phyloP scores from a whole-genome alignment of 2,329 filamentous ascomycete genomes.

The Cladobotryum mycophilum region DNA sequence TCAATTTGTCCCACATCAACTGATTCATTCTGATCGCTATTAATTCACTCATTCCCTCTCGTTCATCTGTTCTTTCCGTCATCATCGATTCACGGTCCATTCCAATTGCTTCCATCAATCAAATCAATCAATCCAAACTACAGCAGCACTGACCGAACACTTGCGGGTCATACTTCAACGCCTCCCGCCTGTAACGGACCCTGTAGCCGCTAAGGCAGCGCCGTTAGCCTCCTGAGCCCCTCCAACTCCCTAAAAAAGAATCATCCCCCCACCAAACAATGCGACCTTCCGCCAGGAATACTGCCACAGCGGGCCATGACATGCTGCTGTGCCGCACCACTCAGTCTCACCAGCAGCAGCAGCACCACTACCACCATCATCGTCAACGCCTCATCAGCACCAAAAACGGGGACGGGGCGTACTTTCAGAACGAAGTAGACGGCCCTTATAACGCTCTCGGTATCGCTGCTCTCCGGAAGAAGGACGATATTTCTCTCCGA shows the following conservation, averaged over 20 bases:
- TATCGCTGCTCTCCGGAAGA: background rate
- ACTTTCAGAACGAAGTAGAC: conserved; percentile 15
- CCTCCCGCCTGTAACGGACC: background rate
- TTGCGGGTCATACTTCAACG: no score
- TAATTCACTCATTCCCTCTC: no score
- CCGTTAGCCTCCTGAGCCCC: background rate
- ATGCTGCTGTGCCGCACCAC: conserved; percentile 2
- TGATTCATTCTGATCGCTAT: no score
- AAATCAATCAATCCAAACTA: no score
- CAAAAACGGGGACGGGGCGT: background rate
- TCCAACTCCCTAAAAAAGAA: background rate
- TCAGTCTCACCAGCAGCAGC: conserved; percentile 1
- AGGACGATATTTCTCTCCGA: conserved; percentile 23
- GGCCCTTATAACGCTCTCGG: conserved; percentile 24
- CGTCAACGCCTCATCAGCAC: background rate
- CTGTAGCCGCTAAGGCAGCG: background rate
- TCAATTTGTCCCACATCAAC: no score
- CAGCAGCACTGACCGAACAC: no score
- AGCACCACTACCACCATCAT: background rate
- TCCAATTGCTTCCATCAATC: no score
- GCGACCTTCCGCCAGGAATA: conserved; percentile 5
- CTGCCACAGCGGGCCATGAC: conserved; percentile 10
- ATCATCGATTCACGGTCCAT: no score
- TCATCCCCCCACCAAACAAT: background rate
- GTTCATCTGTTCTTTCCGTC: no score